Evolutionary conservation across 768 basidiomycete genomes (phyloP), one percentile per base, ranked within the genome.

Genomic region (Trametes punicea): DNA sequence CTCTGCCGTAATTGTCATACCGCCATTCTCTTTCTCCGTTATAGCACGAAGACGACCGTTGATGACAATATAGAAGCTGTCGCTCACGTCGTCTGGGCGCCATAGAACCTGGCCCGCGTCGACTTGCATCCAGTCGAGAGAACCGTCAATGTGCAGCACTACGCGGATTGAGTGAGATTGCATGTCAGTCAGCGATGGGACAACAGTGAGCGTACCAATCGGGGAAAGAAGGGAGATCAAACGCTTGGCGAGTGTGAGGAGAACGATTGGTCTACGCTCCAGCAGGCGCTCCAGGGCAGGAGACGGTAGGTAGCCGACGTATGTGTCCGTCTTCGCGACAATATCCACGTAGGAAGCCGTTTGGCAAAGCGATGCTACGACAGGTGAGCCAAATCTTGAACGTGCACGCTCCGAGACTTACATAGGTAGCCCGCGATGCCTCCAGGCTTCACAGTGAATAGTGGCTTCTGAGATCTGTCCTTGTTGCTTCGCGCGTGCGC

Each of bases 41-140:
- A 98, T 87, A 2, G 93, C 90, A 59, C 97, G 84, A 16, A 99
- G 74, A 63, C 97, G 93, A 46, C 97, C 97, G 67, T 98, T 96
- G 68, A 96, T 91, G 59, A 96, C 97, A 56, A 99, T 97, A 69
- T 97, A 98, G 71, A 98, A 98, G 64, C 93, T 95, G 66, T 98
- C 92, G 60, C 95, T 93, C 44, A 74, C 75, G 57, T 98, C 97
- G 29, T 88, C 85, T 29, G 94, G 88, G 29, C 95, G 81, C 87
- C 95, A 98, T 26, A 96, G 76, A 39, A 97, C 93, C 70, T 98
- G 94, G 2, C 97, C 93, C 1, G 94, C 93, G 60, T 87, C 87
- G 6, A 95, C 92, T 72, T 98, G 97, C 82, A 93, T 90, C 97
- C 97, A 99, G 65, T 99, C 97, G 59, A 99, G 76, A 0, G 94